Conservation (phyloP, 108 stramenopile genomes). For the Schizochytrium sp. region DNA sequence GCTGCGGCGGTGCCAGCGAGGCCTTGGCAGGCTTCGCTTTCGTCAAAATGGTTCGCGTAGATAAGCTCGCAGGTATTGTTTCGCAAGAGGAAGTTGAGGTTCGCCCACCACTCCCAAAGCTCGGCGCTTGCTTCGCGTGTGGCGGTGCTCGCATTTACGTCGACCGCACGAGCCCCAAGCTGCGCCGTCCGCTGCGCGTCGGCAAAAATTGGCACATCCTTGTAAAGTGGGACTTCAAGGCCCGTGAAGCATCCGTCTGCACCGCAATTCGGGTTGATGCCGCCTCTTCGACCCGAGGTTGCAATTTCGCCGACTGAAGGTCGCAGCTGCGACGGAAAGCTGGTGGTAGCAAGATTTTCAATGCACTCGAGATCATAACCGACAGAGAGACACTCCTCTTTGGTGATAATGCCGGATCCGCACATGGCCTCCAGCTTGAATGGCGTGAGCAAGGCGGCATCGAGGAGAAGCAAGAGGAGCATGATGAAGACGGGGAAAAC, state of each 20-base stretch:
- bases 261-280: background rate
- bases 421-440: constrained; percentile 10
- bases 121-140: background rate
- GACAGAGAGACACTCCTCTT: background rate
- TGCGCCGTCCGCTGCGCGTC: background rate
- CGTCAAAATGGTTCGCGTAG: background rate
- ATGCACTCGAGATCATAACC: background rate
- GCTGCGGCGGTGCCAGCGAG: background rate
- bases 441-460: background rate
- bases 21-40: background rate
- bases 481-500: background rate
- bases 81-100: background rate
- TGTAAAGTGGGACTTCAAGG: background rate
- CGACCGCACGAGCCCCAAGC: background rate
- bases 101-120: background rate
- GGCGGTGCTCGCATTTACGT: background rate
- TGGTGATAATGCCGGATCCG: background rate
- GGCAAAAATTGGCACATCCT: background rate
- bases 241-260: background rate
- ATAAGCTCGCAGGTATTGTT: background rate
- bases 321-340: background rate
- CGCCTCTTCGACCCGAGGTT: background rate
- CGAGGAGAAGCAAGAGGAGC: background rate
- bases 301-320: background rate
- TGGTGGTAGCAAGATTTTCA: background rate